Base-by-base conservation (phyloP, 805 yeast genomes). In the Metschnikowia vanudenii region DNA sequence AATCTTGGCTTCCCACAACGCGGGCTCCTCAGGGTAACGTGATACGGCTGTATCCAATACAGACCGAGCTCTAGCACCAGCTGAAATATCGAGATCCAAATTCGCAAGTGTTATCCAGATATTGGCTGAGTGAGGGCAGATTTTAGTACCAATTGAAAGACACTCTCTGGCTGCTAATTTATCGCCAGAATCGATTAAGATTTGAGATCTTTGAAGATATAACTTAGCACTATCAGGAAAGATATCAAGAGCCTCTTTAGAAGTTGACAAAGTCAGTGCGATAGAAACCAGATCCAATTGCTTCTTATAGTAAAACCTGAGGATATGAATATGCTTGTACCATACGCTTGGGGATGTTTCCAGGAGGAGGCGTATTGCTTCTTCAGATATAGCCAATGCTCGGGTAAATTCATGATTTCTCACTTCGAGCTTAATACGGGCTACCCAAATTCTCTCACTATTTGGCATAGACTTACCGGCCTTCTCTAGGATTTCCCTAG, bases 31-130 rank as follows among this genome's bases (percentile, higher is more conserved):
- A 0, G 83, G 79, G 45, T 75, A 78, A 20, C 70, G 68, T 13
- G 81, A 52, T 7, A 86, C 60, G 0, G 86, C 94, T 20, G 80
- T 67, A 54, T 89, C 97, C 18, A 90, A 64, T 1, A 77, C 69
- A 0, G 96, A 82, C 49, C 96, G 76, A 0, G 96, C 89, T 47
- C 79, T 71, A 2, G 82, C 75, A 1, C 71, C 49, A 2, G 73
- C 69, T 1, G 70, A 69, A 10, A 75, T 55, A 1, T 60, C 50
- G 1, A 52, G 39, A 49, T 82, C 85, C 2, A 79, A 43, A 2
- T 59, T 53, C 0, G 89, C 71, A 7, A 81, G 58, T 5, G 66
- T 49, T 2, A 79, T 61, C 91, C 96, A 88, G 8, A 90, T 49
- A 2, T 59, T 47, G 0, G 71, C 59, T 3, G 68, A 65, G 0